Evolutionary conservation across 2,329 filamentous ascomycete genomes (phyloP), one percentile per base, ranked within the genome.

Genomic region (Trichoderma polysporum): DNA sequence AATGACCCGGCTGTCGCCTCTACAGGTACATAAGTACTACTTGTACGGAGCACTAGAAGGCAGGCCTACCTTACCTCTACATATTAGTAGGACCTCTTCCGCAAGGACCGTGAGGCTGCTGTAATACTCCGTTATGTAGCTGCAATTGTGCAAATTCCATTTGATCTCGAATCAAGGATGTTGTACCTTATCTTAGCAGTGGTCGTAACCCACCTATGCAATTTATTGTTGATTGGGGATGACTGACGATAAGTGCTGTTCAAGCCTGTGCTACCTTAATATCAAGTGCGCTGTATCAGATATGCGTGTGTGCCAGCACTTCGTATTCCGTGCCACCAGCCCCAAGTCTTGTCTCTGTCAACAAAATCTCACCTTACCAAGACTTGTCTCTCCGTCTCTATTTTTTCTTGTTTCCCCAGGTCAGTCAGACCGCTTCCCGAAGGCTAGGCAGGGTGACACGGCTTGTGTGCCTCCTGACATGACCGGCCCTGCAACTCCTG

Each of bases 361-460:
- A 54, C 52, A n/a, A 19, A 59, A 59, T 59, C 56, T 59, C 56
- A 60, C 58, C 41, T 19, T 31, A 19, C 25, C 12, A 33, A 53
- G 47, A 15, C 47, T 29, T 33, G 50, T n/a, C n/a, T n/a, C n/a
- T n/a, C n/a, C n/a, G n/a, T n/a, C n/a, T n/a, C n/a, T n/a, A n/a
- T n/a, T n/a, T 27, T 53, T 29, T 53, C n/a, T 19, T 2, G 13
- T 17, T 29, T 29, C 60, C 60, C 66, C 66, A 67, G 54, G 65
- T 45, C 45, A 67, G 66, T 53, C 45, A 67, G 66, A 67, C 66
- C 66, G 66, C 66, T 67, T 63, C 58, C 62, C 58, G 35, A 22
- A 25, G 50, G 58, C 60, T 52, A 64, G 35, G 50, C 41, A 67
- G 66, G 66, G 66, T 67, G 58, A 67, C 66, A 67, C 66, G 58